Conservation (phyloP, 179 eudicot genomes). For the Beta corolliflora region DNA sequence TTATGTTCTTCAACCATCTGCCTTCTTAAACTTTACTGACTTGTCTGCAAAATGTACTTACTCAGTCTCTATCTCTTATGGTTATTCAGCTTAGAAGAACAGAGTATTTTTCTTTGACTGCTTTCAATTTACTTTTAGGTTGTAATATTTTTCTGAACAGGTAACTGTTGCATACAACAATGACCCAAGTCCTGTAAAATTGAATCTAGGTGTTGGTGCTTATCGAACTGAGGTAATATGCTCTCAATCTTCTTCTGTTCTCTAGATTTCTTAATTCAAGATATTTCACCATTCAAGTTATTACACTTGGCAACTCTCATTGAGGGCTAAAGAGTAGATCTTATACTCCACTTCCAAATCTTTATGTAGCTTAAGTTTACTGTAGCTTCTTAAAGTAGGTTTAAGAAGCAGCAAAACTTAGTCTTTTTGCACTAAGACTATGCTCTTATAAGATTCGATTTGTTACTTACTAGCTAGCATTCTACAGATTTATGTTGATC, state of each 20-base stretch:
- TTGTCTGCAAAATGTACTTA: background rate
- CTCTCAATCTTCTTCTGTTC: background rate
- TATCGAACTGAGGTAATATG: slow-evolving; percentile 83
- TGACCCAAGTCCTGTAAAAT: slow-evolving; percentile 87
- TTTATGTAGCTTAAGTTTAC: background rate
- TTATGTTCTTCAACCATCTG: background rate
- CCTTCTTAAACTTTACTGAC: background rate
- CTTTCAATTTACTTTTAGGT: background rate
- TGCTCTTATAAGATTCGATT: background rate
- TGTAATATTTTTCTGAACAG: slow-evolving; percentile 36
- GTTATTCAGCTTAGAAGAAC: background rate
- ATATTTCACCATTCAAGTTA: background rate
- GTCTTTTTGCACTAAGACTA: background rate
- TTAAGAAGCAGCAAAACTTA: background rate
- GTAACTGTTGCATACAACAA: slow-evolving; percentile 98
- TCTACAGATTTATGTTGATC: background rate
- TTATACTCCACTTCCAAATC: background rate
- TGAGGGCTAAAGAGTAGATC: background rate
- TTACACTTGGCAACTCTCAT: background rate
- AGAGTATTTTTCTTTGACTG: background rate
- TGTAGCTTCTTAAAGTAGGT: background rate
- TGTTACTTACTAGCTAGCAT: background rate
- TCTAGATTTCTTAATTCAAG: background rate
- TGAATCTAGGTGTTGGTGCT: slow-evolving; percentile 98
- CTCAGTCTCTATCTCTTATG: background rate